Evolutionary conservation across 139 green algal genomes (phyloP), one percentile per base, ranked within the genome.

Genomic region (Chlorella ohadii): DNA sequence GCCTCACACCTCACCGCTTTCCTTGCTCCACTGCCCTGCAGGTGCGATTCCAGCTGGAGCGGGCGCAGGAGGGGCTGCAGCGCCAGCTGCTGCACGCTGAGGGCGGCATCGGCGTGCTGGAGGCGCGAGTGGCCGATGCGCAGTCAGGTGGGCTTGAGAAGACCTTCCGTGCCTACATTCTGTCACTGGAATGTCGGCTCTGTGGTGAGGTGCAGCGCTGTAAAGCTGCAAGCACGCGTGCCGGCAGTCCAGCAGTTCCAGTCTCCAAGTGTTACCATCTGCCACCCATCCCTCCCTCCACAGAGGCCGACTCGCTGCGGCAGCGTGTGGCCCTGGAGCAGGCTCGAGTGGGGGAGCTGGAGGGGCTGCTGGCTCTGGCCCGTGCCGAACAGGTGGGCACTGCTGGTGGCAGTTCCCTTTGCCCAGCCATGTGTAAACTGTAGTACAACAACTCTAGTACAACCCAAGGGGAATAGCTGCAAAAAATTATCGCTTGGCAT

Each of bases 1-100:
- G n/a, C n/a, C n/a, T n/a, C n/a, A n/a, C n/a, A n/a, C 64, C 64
- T 39, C 12, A 34, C 64, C 64, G 17, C 38, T 3, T 4, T 34
- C 38, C 38, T 20, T 57, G 22, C 38, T 4, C 22, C 31, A 20
- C 47, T 27, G 33, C 47, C 4, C 51, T 34, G 39, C 65, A 94
- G 89, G 90, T 94, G 51, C 90, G 91, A 1, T 85, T 95, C 63
- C 82, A 89, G 67, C 84, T 93, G 56, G 93, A 96, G 89, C 90
- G 93, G 7, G 80, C 89, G 56, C 86, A 90, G 36, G 93, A 95
- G 87, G 89, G 91, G 51, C 84, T 94, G 83, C 92, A 95, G 90
- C 89, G 90, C 9, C 91, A 95, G 85, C 80, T 95, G 81, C 89
- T 90, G 3, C 72, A 83, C 1, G 65, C 81, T 1, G 77, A 94